These are phyloP conservation scores for Voacanga thouarsii DNA, from an alignment of 257 asterid genomes.

Conservation along the genomic window DNA sequence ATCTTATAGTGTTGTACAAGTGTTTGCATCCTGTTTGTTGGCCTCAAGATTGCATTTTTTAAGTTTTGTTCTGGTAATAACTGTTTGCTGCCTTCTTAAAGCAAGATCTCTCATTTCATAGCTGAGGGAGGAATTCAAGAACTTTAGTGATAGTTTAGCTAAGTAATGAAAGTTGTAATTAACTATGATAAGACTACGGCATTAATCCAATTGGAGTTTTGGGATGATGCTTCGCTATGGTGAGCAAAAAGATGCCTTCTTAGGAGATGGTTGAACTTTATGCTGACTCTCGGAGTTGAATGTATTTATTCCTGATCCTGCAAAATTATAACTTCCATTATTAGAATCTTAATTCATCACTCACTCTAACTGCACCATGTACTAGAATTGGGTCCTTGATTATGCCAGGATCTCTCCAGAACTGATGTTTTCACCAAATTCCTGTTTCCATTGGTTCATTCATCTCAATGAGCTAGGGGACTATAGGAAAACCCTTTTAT, in stretches of 20 bases:
- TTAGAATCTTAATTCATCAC: not conserved
- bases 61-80: not conserved
- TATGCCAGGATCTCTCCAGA: too few species aligned
- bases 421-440: too few species aligned
- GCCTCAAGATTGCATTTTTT: not conserved
- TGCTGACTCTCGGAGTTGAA: not conserved
- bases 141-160: not conserved
- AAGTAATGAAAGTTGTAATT: not conserved
- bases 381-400: not conserved
- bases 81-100: not conserved
- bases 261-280: not conserved
- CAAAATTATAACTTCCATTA: not conserved
- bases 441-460: not conserved
- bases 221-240: not conserved
- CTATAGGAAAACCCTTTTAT: not conserved
- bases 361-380: not conserved
- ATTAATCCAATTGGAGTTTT: not conserved
- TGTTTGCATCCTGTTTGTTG: not conserved
- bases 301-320: not conserved
- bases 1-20: not conserved
- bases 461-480: not conserved
- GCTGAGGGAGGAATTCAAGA: not conserved
- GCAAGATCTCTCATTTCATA: not conserved
- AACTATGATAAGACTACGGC: not conserved
- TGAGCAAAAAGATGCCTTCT: not conserved